Percentiles rank a stretch among this genome's conserved stretches.
Evolutionary conservation across 768 basidiomycete species (phyloP).

Genomic region (Strobilomyces confusus): DNA sequence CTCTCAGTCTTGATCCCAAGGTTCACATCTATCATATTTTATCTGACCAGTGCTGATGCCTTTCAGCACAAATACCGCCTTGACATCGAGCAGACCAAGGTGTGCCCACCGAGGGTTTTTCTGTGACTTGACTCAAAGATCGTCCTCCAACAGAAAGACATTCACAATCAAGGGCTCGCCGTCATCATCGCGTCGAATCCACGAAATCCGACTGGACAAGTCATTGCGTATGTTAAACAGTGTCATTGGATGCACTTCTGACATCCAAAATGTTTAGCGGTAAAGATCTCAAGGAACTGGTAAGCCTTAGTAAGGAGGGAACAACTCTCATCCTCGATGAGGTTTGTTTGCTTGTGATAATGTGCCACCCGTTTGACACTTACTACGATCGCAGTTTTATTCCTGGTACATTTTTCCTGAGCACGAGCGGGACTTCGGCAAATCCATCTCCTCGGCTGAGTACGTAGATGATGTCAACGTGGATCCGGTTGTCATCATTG

Average conservation of each 20-base stretch:
- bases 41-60: conserved; percentile 5
- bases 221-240: conserved; percentile 48
- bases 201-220: conserved; percentile 96
- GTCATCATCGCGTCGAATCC: conserved; percentile 91
- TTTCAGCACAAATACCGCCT: conserved; percentile 63
- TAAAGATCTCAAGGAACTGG: conserved; percentile 77
- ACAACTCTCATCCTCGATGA: conserved; percentile 86
- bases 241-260: conserved; percentile 4
- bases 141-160: conserved; percentile 56
- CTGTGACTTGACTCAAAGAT: neutral
- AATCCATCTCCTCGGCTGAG: conserved; percentile 75
- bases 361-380: neutral
- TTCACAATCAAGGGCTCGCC: conserved; percentile 75
- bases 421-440: conserved; percentile 65
- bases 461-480: conserved; percentile 85
- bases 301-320: conserved; percentile 65
- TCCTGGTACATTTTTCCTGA: conserved; percentile 95
- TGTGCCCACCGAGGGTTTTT: conserved; percentile 18
- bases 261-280: conserved; percentile 44
- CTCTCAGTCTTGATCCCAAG: conserved; percentile 44
- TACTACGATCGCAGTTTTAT: conserved; percentile 59
- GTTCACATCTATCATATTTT: conserved; percentile 19
- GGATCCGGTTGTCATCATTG: conserved; percentile 81
- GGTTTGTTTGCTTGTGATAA: conserved; percentile 34
- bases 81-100: conserved; percentile 77